A percentile compares a stretch with the other conserved stretches of the same genome.
phyloP scores from a whole-genome alignment of 2,329 filamentous ascomycete species.

The Lachnellula suecica region DNA sequence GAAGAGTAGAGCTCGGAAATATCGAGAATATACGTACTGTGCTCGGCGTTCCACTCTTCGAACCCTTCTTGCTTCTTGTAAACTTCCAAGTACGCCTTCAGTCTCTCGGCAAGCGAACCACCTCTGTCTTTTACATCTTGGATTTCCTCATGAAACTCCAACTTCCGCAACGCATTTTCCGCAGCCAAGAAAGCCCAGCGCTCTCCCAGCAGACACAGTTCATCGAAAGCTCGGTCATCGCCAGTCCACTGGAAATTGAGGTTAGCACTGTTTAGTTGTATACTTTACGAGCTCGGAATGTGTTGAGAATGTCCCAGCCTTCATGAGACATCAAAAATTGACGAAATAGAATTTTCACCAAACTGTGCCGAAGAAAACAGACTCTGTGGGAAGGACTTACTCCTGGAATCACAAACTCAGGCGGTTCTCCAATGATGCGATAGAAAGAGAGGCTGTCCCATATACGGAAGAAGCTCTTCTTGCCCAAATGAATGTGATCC shows the following conservation, averaged over 20 bases:
- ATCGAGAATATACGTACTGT: no score
- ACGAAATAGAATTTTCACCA: background rate
- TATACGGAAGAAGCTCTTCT: background rate
- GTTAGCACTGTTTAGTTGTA: no score
- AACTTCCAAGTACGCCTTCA: background rate
- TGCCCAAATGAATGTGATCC: background rate
- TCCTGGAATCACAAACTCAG: background rate
- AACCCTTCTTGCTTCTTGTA: background rate
- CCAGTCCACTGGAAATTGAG: no score
- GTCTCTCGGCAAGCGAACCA: background rate
- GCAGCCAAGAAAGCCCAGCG: background rate
- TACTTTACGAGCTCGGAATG: no score
- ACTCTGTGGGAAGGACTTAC: background rate
- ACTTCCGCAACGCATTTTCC: background rate
- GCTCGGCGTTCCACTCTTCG: background rate
- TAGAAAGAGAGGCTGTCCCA: background rate
- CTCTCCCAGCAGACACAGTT: background rate
- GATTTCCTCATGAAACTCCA: background rate
- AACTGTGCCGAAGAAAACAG: no score
- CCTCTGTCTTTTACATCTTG: background rate
- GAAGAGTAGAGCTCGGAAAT: no score
- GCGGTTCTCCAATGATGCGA: background rate
- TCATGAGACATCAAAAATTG: no score
- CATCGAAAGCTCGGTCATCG: background rate
- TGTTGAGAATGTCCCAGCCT: no score